These are phyloP conservation scores for Neofusicoccum cordaticola DNA, from an alignment of 2,329 filamentous ascomycete species.

Conservation along the genomic window DNA sequence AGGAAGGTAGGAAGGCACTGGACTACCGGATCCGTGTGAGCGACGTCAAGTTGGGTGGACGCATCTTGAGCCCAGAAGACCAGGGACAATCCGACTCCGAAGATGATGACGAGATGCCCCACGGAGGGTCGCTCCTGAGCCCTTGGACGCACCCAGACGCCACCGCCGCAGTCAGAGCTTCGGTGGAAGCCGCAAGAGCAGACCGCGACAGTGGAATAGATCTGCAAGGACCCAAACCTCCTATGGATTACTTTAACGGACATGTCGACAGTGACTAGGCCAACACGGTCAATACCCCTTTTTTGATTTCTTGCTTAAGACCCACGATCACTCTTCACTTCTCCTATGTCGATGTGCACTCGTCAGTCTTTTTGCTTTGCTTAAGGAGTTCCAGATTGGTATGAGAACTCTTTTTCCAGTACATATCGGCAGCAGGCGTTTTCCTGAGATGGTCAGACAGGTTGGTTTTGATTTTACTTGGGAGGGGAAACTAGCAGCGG, in stretches of 20 bases:
- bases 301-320: constrained; percentile 2
- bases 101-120: constrained; percentile 24
- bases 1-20: constrained; percentile 81
- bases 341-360: constrained; percentile 11
- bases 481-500: not conserved
- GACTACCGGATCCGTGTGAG: constrained; percentile 75
- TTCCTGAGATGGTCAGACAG: constrained; percentile 6
- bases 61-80: constrained; percentile 72
- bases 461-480: constrained; percentile 3
- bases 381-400: constrained; percentile 3
- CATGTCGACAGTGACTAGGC: constrained; percentile 1
- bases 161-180: constrained; percentile 18
- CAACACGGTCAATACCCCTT: not conserved
- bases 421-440: constrained; percentile 14
- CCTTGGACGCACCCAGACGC: constrained; percentile 34
- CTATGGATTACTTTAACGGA: not conserved
- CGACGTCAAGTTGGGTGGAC: constrained; percentile 77
- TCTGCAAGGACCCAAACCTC: constrained; percentile 23
- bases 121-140: constrained; percentile 33
- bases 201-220: constrained; percentile 40
- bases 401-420: not conserved
- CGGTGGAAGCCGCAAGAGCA: constrained; percentile 22
- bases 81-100: constrained; percentile 35
- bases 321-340: constrained; percentile 7
- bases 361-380: constrained; percentile 7